Evolutionary conservation across 352 stramenopile species (phyloP).

Genomic region (Halophytophthora batemanensis): DNA sequence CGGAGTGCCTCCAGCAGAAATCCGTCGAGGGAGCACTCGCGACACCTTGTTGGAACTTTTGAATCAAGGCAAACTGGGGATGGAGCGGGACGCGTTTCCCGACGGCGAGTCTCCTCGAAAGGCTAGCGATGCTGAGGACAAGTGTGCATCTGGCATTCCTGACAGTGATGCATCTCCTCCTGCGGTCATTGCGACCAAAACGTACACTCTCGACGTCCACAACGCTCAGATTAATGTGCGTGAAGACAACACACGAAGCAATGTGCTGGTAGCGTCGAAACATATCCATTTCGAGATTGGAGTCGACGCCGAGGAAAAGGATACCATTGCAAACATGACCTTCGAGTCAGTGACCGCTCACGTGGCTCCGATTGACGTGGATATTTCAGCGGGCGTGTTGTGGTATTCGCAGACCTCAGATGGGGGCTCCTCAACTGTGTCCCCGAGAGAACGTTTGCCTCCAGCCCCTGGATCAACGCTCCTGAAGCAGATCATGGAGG

Average conservation of each 20-base stretch:
- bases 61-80: constrained; percentile 71
- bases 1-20: constrained; percentile 2
- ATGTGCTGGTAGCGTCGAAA: constrained; percentile 63
- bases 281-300: constrained; percentile 78
- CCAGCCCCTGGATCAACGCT: constrained; percentile 28
- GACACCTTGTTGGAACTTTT: constrained; percentile 70
- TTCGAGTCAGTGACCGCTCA: constrained; percentile 72
- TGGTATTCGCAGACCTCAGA: constrained; percentile 54
- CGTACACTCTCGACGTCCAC: constrained; percentile 74
- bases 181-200: constrained; percentile 51
- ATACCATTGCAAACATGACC: constrained; percentile 54
- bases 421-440: constrained; percentile 1
- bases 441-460: constrained; percentile 2
- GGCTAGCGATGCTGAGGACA: constrained; percentile 12
- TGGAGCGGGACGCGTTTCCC: constrained; percentile 11
- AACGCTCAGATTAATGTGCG: constrained; percentile 79
- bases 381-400: constrained; percentile 62
- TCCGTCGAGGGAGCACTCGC: constrained; percentile 42
- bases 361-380: constrained; percentile 70
- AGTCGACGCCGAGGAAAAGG: constrained; percentile 35
- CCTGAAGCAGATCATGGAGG: constrained; percentile 75
- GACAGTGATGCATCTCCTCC: constrained; percentile 12
- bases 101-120: constrained; percentile 18
- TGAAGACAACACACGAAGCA: constrained; percentile 64
- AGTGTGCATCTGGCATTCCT: constrained; percentile 7